Conservation (phyloP, 2,329 filamentous ascomycete genomes). For the Phyllosticta paracitricarpa region DNA sequence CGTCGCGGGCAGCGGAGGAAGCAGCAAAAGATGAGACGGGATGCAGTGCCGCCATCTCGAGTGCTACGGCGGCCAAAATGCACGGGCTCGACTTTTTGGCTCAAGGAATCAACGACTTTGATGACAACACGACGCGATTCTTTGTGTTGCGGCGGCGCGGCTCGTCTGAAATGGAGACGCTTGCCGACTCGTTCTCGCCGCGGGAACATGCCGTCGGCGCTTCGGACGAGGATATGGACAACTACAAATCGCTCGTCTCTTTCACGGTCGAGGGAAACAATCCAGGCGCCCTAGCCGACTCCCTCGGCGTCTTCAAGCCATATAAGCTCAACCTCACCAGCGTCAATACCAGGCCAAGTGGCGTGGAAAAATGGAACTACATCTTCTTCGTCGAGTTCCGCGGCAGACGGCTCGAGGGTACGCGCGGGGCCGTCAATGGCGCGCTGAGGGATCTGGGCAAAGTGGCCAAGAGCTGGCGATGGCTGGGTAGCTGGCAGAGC, state of each 20-base stretch:
- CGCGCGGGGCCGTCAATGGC: conserved; percentile 47
- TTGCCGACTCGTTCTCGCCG: conserved; percentile 4
- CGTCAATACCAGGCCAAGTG: conserved; percentile 78
- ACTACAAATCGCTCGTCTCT: conserved; percentile 62
- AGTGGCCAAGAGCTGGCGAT: conserved; percentile 54
- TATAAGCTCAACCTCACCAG: conserved; percentile 74
- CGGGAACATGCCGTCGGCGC: background rate
- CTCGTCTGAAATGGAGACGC: background rate
- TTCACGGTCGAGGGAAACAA: conserved; percentile 72
- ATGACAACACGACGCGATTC: conserved; percentile 72
- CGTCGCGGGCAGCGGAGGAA: conserved; percentile 73
- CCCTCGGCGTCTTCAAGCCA: conserved; percentile 66
- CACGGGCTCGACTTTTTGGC: conserved; percentile 61
- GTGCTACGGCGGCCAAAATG: conserved; percentile 58
- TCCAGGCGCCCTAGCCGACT: conserved; percentile 75
- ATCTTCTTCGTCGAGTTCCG: conserved; percentile 91
- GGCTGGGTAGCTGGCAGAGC: conserved; percentile 57
- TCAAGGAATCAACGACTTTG: conserved; percentile 58
- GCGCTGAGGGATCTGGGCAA: conserved; percentile 50
- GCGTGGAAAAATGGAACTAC: conserved; percentile 72
- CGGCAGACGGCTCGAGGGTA: conserved; percentile 46
- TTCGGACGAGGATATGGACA: conserved; percentile 10
- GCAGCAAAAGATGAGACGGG: conserved; percentile 51
- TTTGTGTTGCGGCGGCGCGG: conserved; percentile 47
- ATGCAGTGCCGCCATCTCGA: conserved; percentile 67